Base-by-base conservation (phyloP, 768 basidiomycete species). In the Artomyces pyxidatus region DNA sequence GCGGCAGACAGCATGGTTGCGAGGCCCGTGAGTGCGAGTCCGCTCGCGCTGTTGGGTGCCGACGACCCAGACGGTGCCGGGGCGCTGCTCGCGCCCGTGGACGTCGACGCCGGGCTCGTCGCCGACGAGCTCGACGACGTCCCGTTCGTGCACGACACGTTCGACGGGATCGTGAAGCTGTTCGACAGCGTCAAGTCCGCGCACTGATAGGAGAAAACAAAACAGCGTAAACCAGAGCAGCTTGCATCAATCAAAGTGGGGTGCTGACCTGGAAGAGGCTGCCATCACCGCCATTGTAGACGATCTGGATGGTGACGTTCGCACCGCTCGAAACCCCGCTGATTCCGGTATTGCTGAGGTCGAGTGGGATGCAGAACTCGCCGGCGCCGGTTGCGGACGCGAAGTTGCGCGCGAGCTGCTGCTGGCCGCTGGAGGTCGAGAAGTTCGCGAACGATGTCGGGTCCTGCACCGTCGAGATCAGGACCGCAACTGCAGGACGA, bases 131-230 rank as follows among this genome's bases (percentile, higher is more conserved):
- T 35, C 14, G 27, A 10, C 26, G 19, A 37, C 6, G 53, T 65
- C 27, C 65, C 55, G 45, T 68, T 72, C 14, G 64, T 45, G 60
- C 73, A 72, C 14, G 59, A 26, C 17, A 65, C 59, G 48, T 68
- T 73, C 28, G 73, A 66, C 1, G 80, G 72, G 27, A 79, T 66
- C 16, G 69, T 73, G 53, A 71, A 70, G 58, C 62, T 73, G 17
- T 68, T 73, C 37, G 80, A 74, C 27, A 94, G 68, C 17, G 82
- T 81, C 57, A 93, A 63, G 65, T 93, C 91, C 30, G 90, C 75
- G 60, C 89, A 93, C 85, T 91, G 59, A 11, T 42, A 45, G 5
- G 14, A n/a, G n/a, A n/a, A n/a, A n/a, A n/a, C n/a, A n/a, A n/a
- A n/a, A n/a, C n/a, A n/a, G n/a, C n/a, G n/a, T n/a, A n/a, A n/a